A percentile compares a stretch with the other conserved stretches of the same genome.
Evolutionary conservation across 2,329 filamentous ascomycete species (phyloP).

Genomic region (Phyllachora maydis): DNA sequence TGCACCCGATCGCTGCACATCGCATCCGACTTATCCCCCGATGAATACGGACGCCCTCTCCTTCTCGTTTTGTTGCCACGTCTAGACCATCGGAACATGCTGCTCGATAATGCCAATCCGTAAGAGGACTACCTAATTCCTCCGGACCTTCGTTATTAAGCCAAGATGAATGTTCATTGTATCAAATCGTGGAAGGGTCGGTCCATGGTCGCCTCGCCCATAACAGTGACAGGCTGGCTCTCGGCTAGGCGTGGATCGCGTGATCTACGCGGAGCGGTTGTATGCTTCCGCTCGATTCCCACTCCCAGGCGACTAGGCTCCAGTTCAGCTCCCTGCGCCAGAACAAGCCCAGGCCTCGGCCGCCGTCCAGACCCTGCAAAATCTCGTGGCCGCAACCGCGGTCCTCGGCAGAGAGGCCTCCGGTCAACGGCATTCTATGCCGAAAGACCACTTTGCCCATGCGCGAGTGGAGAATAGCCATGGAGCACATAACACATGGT

Average conservation of each 20-base stretch:
- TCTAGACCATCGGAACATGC: no score
- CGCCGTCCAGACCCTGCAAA: constrained; percentile 19
- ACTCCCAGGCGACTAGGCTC: constrained; percentile 69
- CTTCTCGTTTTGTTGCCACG: no score
- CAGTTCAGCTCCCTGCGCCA: constrained; percentile 68
- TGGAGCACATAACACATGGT: constrained; percentile 89
- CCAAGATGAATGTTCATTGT: no score
- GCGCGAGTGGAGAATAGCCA: constrained; percentile 86
- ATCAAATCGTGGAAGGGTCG: no score
- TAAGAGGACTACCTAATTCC: constrained; percentile 32
- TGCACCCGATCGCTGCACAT: no score
- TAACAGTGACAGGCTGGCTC: no score
- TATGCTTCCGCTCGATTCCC: constrained; percentile 25
- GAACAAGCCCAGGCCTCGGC: constrained; percentile 44
- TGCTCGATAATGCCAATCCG: no score
- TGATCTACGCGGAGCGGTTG: constrained; percentile 19
- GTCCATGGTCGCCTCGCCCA: no score
- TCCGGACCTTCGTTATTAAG: constrained; percentile 15
- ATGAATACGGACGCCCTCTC: no score
- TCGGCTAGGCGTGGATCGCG: constrained; percentile 27
- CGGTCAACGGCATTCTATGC: constrained; percentile 58
- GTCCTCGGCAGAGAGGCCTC: constrained; percentile 64
- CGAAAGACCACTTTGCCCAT: constrained; percentile 75
- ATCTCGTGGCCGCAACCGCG: constrained; percentile 24
- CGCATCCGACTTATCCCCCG: no score